Base-by-base conservation (phyloP, 2,329 filamentous ascomycete species). In the Macrophomina pseudophaseolina region DNA sequence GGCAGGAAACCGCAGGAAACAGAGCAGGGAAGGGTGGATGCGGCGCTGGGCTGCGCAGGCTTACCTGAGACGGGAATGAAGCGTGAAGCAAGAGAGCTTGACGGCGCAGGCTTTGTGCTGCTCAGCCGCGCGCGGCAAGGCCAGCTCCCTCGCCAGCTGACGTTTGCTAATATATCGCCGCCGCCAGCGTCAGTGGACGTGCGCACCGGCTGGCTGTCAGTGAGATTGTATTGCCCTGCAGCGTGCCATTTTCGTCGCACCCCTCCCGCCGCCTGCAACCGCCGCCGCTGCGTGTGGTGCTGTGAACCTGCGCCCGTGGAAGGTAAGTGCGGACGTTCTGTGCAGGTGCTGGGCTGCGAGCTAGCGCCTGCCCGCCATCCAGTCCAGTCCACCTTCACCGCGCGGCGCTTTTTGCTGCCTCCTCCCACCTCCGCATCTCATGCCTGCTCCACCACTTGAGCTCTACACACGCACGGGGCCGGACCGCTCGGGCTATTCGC, bases 91-190 rank as follows among this genome's bases (percentile, higher is more conserved):
- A 62, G 58, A 62, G 58, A 9, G 46, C 58, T 62, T 62, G 58
- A 51, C 56, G n/a, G 56, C 56, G 56, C 58, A n/a, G 42, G 58
- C 58, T 62, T 62, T 62, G 58, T 62, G 58, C 58, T 62, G 58
- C 58, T 62, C 58, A 62, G 58, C 58, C 58, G 58, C 58, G 58
- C 58, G 58, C 58, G 58, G 58, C 49, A 62, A 14, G 58, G 49
- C 38, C 58, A 62, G 58, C 58, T 62, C 58, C 56, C 42, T 62
- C 18, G 35, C 38, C 58, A 62, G 58, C 58, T 62, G 58, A 62
- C 58, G 58, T 38, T 49, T 62, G 58, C 58, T 62, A 49, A 62
- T 62, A 62, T 62, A 49, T 62, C 44, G 54, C 56, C 14, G 56
- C 42, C 56, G 30, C 56, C 42, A 46, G 58, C 58, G n/a, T 14